These are phyloP conservation scores for Mediolabrus comicus DNA, from an alignment of 108 stramenopile species.

Conservation along the genomic window DNA sequence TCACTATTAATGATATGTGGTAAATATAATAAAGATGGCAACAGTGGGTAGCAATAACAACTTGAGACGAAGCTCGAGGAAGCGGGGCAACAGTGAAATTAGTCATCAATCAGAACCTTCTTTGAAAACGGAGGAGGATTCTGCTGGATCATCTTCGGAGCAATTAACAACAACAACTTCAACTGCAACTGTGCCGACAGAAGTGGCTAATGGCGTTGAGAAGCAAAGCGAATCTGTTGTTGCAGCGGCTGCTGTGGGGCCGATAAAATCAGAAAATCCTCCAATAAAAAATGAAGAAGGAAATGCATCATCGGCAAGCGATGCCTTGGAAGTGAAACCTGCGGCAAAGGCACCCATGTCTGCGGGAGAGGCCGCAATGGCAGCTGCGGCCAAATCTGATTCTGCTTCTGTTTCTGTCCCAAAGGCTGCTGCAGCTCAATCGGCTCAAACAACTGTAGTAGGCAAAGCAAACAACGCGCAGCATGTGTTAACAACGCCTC, in stretches of 20 bases:
- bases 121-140: neutral
- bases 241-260: neutral
- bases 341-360: neutral
- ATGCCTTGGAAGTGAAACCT: neutral
- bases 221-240: neutral
- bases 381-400: neutral
- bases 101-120: slow-evolving; percentile 1
- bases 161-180: neutral
- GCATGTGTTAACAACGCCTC: neutral
- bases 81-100: slow-evolving; percentile 5
- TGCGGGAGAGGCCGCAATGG: neutral
- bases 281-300: neutral
- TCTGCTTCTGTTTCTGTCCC: neutral
- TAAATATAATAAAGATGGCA: neutral
- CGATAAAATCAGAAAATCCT: neutral
- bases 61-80: slow-evolving; percentile 7
- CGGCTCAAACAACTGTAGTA: neutral
- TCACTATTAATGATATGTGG: neutral
- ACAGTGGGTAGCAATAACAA: neutral
- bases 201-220: neutral
- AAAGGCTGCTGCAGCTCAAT: neutral
- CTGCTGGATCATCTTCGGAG: neutral
- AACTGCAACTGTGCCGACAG: neutral
- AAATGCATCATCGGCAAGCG: neutral
- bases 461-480: neutral